These are phyloP conservation scores for Zoysia pacifica DNA, from an alignment of 176 grass and related monocot species.

Conservation along the genomic window DNA sequence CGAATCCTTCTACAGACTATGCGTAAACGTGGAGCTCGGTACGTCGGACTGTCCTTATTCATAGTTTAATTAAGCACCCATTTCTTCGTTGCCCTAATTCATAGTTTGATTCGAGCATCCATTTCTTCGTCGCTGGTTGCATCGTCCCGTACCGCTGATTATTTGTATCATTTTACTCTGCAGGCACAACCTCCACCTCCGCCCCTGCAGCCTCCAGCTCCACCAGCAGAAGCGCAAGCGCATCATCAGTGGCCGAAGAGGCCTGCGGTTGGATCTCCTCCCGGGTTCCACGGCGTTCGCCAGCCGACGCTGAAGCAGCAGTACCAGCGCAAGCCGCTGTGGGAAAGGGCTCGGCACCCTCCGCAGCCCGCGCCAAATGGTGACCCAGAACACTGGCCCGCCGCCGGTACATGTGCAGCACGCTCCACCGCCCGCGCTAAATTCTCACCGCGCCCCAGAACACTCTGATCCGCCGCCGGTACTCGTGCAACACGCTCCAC, in stretches of 20 bases:
- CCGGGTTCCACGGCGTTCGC: constrained; percentile 1
- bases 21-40: too few relatives aligned
- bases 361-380: background rate
- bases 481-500: background rate
- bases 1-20: too few relatives aligned
- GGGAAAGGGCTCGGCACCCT: background rate
- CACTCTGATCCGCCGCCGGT: background rate
- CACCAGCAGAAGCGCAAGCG: background rate
- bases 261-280: background rate
- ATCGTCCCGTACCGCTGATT: too few relatives aligned
- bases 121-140: too few relatives aligned
- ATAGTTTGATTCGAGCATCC: too few relatives aligned
- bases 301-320: constrained; percentile 6
- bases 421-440: background rate
- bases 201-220: background rate
- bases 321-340: background rate
- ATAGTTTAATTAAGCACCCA: too few relatives aligned
- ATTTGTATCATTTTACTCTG: background rate
- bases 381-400: background rate
- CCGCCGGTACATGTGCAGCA: background rate
- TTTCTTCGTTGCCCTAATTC: too few relatives aligned
- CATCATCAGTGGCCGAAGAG: constrained; percentile 7
- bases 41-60: too few relatives aligned
- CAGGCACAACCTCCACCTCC: background rate
- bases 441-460: background rate